Conservation (phyloP, 148 eudicot species). For the Limonium bicolor region DNA sequence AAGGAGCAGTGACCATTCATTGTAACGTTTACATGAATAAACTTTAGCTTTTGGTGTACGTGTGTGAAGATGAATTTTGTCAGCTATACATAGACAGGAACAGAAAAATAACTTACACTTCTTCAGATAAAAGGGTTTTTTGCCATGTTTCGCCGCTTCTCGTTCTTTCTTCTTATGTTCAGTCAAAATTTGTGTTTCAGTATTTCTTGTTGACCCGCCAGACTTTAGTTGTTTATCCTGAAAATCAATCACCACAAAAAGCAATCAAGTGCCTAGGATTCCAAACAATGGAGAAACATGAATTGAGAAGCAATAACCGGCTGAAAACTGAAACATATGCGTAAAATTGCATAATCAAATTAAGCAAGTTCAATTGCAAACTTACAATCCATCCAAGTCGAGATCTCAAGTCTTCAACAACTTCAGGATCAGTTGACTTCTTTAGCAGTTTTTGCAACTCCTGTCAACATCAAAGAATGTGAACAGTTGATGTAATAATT, state of each 20-base stretch:
- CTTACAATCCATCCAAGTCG: constrained; percentile 60
- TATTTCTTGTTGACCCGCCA: constrained; percentile 34
- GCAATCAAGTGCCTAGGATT: too few species aligned
- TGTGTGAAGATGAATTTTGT: neutral
- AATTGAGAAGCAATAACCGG: too few species aligned
- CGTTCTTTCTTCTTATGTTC: constrained; percentile 87
- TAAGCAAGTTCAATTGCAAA: too few species aligned
- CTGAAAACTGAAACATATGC: too few species aligned
- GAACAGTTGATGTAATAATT: constrained; percentile 21
- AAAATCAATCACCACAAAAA: constrained; percentile 6
- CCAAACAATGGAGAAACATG: too few species aligned
- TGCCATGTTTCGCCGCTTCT: constrained; percentile 86
- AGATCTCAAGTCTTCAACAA: constrained; percentile 25
- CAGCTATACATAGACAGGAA: neutral
- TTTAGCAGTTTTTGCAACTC: constrained; percentile 44
- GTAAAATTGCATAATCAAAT: too few species aligned
- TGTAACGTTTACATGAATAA: neutral
- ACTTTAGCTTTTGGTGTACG: neutral
- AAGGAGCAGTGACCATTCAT: too few species aligned
- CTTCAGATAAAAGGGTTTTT: constrained; percentile 73
- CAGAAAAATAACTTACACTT: constrained; percentile 37
- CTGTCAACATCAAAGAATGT: constrained; percentile 17
- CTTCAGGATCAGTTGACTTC: constrained; percentile 48
- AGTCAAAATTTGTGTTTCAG: constrained; percentile 44
- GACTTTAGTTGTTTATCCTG: constrained; percentile 70